Base-by-base conservation (phyloP, 2,329 filamentous ascomycete species). In the Penicillium vulpinum region DNA sequence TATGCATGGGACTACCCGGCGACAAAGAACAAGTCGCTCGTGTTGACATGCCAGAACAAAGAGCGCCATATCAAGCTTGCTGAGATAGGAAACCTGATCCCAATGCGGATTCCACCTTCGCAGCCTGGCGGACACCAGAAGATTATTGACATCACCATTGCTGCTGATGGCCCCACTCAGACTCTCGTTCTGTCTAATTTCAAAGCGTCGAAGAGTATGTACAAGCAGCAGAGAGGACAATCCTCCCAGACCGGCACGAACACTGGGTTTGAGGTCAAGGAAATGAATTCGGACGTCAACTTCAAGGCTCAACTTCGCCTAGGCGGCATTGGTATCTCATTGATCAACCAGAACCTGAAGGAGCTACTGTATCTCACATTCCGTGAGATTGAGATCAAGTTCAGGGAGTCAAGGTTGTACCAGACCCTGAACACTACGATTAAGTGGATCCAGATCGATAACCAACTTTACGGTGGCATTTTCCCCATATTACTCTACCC, bases 1-100 rank as follows among this genome's bases (percentile, higher is more conserved):
- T 99, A 99, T 69, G 93, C 94, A 2, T 99, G 94, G 94, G 95
- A 99, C 71, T 99, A 96, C 76, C 95, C 94, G 1, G 93, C 94
- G 1, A 92, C 92, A n/a, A 97, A 96, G 77, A 89, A 91, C 77
- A 96, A 94, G 68, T 94, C 97, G 72, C 85, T 99, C 38, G 86
- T 97, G 48, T 86, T 99, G 70, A 87, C 81, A 51, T 88, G 88
- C 8, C 86, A 88, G 67, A 87, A 87, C 59, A 91, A 88, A 69
- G 92, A 97, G 71, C 84, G 94, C 29, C 91, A 97, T 69, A 89
- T 99, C 71, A 97, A 95, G 73, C 83, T 99, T 63, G 91, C 93
- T 2, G 94, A 99, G 72, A 99, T 99, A 68, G 94, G 94, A 24
- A 97, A 97, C 64, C 82, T 96, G 65, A 89, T 97, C 61, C 93